Evolutionary conservation across 2,329 filamentous ascomycete species (phyloP).

Genomic region (Daldinia sp.): DNA sequence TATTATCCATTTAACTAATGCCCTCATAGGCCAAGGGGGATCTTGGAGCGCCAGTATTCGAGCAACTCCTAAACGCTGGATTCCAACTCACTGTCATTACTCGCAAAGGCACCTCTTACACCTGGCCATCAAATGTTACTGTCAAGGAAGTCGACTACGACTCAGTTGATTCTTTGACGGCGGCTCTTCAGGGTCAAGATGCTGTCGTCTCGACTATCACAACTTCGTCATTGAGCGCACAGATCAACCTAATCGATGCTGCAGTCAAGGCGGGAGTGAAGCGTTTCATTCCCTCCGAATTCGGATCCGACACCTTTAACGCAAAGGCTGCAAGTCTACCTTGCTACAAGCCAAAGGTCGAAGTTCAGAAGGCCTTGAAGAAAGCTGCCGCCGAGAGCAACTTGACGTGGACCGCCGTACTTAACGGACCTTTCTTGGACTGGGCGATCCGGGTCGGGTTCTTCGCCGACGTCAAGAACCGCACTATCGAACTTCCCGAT

Average conservation of each 20-base stretch:
- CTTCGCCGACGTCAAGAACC: constrained; percentile 53
- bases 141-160: constrained; percentile 59
- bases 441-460: constrained; percentile 58
- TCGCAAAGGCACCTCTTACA: constrained; percentile 53
- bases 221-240: constrained; percentile 42
- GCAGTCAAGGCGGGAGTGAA: constrained; percentile 65
- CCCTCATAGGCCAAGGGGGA: constrained; percentile 41
- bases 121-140: constrained; percentile 49
- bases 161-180: constrained; percentile 56
- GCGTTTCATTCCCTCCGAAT: constrained; percentile 70
- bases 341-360: constrained; percentile 60
- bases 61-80: constrained; percentile 49
- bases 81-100: constrained; percentile 65
- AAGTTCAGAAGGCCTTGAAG: constrained; percentile 51
- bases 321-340: constrained; percentile 54
- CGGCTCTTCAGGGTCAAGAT: constrained; percentile 64
- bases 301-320: constrained; percentile 52
- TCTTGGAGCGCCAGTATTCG: constrained; percentile 51
- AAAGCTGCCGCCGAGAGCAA: constrained; percentile 51
- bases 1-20: neutral
- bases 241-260: constrained; percentile 63
- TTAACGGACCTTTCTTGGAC: constrained; percentile 66
- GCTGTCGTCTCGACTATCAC: constrained; percentile 62
- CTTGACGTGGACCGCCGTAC: constrained; percentile 64
- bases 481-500: constrained; percentile 56